Evolutionary conservation across 23 red algal species (phyloP), one percentile per base, ranked within the genome.

Genomic region (Pyropia haitanensis): DNA sequence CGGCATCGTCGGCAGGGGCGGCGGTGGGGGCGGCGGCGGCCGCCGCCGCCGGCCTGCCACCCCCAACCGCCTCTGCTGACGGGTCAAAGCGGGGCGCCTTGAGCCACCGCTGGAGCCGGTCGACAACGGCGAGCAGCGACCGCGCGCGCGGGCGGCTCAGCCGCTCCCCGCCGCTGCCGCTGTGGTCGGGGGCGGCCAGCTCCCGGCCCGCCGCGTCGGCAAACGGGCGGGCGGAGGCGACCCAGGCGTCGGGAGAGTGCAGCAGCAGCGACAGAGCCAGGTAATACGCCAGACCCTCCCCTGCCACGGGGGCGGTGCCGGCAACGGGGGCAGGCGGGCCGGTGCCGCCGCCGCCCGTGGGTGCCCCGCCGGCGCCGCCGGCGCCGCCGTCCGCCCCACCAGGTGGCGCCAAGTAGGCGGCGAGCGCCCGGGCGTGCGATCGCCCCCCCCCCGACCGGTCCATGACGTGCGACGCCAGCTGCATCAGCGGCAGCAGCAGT

Each of bases 261-360:
- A 84, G 49, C 50, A 84, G 50, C 21, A 84, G 60, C 2, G 68
- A 67, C 46, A 63, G 67, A 18, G 79, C 79, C 49, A 84, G 50
- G 32, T 84, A 73, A 19, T 73, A 84, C 15, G 69, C 73, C 7
- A 64, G 21, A 57, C 75, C 79, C 69, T 84, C 79, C 27, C 68
- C 69, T 49, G 73, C 79, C 46, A 57, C 56, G 15, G 75, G 24
- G 61, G 62, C 67, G 49, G 72, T 73, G n/a, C 28, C 44, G 3
- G 74, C 17, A 25, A 64, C 58, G 24, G 69, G 24, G 28, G 33
- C 52, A 13, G 56, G 53, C 21, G 69, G 30, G 5, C 32, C 21
- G 58, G 55, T 44, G 28, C 54, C 65, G 59, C 53, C 60, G 54
- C 74, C 58, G 15, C 58, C 30, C 10, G 58, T 58, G 53, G 56